Evolutionary conservation across 2,329 filamentous ascomycete species (phyloP).

Genomic region (Curvularia sp.): DNA sequence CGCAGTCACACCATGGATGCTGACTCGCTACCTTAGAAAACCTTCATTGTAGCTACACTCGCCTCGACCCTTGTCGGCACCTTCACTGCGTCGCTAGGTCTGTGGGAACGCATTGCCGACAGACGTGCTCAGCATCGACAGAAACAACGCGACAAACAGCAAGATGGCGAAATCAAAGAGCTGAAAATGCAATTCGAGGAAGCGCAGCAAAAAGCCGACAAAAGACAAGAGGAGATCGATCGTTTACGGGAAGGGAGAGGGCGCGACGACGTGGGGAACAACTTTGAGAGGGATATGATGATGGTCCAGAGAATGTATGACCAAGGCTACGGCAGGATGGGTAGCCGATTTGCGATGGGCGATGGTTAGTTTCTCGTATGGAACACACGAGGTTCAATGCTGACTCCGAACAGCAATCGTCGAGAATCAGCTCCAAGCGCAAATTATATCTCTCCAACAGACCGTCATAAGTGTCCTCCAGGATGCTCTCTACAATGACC

Average conservation of each 20-base stretch:
- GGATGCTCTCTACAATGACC: slow-evolving; percentile 52
- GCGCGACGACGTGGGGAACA: slow-evolving; percentile 43
- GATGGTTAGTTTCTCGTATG: slow-evolving; percentile 42
- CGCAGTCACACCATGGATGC: slow-evolving; percentile 1
- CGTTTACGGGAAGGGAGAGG: slow-evolving; percentile 26
- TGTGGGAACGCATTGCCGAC: slow-evolving; percentile 51
- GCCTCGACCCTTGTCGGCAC: slow-evolving; percentile 55
- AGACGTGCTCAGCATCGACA: slow-evolving; percentile 49
- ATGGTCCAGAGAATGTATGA: slow-evolving; percentile 50
- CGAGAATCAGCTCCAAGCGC: slow-evolving; percentile 53
- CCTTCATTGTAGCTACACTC: slow-evolving; percentile 55
- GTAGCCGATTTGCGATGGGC: slow-evolving; percentile 48
- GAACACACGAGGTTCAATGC: background rate
- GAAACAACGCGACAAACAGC: slow-evolving; percentile 46
- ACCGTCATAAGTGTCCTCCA: slow-evolving; percentile 55
- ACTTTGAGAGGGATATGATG: slow-evolving; percentile 42
- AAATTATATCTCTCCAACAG: slow-evolving; percentile 54
- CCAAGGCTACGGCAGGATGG: slow-evolving; percentile 46
- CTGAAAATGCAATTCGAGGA: slow-evolving; percentile 42
- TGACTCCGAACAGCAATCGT: slow-evolving; percentile 43
- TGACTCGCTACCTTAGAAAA: slow-evolving; percentile 44
- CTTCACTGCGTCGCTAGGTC: slow-evolving; percentile 54
- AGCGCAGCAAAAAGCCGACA: slow-evolving; percentile 35
- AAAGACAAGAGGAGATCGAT: slow-evolving; percentile 35
- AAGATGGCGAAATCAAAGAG: slow-evolving; percentile 46